Evolutionary conservation across 306 rosid genomes (phyloP).

Genomic region (Pyrus bretschneideri): DNA sequence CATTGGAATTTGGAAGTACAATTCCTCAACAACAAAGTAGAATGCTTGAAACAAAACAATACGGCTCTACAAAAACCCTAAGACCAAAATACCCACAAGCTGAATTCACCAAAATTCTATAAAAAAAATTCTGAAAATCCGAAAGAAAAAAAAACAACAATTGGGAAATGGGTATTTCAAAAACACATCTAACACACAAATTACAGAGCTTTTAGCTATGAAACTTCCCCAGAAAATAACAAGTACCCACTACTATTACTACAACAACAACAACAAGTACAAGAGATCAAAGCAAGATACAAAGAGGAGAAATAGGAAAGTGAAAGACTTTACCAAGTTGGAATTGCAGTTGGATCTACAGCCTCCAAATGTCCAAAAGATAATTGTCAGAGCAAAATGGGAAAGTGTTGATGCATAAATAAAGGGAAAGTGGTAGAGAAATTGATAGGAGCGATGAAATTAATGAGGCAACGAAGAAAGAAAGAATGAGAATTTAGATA

Average conservation of each 20-base stretch:
- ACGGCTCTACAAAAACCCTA: constrained; percentile 25
- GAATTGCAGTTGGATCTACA: constrained; percentile 24
- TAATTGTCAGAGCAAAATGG: not conserved
- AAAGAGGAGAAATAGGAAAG: not conserved
- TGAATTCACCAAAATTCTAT: constrained; percentile 5
- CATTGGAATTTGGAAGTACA: constrained; percentile 34
- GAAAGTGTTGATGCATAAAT: not conserved
- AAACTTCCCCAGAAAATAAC: not conserved
- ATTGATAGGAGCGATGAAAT: not conserved
- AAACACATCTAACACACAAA: not conserved
- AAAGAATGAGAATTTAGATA: constrained; percentile 6
- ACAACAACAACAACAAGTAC: not conserved
- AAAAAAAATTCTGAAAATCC: not conserved
- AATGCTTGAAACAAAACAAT: not conserved
- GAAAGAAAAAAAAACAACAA: not conserved
- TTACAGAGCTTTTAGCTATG: not conserved
- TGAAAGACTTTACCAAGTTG: constrained; percentile 10
- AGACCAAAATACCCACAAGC: constrained; percentile 13
- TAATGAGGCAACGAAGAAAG: not conserved
- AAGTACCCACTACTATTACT: not conserved
- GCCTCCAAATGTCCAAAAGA: constrained; percentile 7
- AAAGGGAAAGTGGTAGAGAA: not conserved
- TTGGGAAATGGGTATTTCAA: constrained; percentile 7
- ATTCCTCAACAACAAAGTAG: not conserved
- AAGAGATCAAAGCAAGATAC: constrained; percentile 11